phyloP scores from a whole-genome alignment of 2,329 filamentous ascomycete genomes.

The Alternaria sp. region DNA sequence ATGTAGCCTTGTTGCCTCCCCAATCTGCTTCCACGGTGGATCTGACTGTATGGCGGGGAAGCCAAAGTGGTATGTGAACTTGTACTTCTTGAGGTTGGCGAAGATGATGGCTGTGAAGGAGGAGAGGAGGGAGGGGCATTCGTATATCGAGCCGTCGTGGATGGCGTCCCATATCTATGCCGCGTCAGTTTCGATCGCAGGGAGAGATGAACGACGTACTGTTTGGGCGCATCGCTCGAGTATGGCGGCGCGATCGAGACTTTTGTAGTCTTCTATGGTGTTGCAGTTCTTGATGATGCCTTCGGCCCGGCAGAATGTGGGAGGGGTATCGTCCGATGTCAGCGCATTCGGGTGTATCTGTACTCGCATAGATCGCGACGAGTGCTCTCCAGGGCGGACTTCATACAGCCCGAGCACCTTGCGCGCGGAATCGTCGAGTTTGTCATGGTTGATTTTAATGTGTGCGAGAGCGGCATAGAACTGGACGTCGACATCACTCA shows the following conservation, averaged over 20 bases:
- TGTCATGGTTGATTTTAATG: conserved; percentile 95
- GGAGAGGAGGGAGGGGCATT: conserved; percentile 86
- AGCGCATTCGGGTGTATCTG: conserved; percentile 88
- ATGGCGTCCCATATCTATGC: conserved; percentile 94
- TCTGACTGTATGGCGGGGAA: conserved; percentile 93
- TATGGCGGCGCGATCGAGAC: conserved; percentile 78
- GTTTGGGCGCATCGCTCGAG: conserved; percentile 80
- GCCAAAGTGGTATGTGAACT: conserved; percentile 97
- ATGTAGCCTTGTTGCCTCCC: conserved; percentile 58
- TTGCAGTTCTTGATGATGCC: conserved; percentile 97
- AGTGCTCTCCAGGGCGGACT: conserved; percentile 72
- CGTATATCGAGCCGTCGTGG: conserved; percentile 94
- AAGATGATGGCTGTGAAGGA: conserved; percentile 91
- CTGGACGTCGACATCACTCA: conserved; percentile 90
- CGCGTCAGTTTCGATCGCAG: background rate
- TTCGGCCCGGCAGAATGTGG: conserved; percentile 75
- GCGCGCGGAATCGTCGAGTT: conserved; percentile 90
- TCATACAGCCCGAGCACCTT: conserved; percentile 89
- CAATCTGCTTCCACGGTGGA: conserved; percentile 71
- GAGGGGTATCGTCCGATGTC: conserved; percentile 68
- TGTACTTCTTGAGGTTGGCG: conserved; percentile 96
- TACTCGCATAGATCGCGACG: conserved; percentile 82
- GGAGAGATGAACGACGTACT: conserved; percentile 56
- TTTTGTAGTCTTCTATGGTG: conserved; percentile 91
- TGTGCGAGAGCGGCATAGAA: conserved; percentile 94